phyloP scores from a whole-genome alignment of 495 filamentous ascomycete genomes.

The Talaromyces nanjingensis region DNA sequence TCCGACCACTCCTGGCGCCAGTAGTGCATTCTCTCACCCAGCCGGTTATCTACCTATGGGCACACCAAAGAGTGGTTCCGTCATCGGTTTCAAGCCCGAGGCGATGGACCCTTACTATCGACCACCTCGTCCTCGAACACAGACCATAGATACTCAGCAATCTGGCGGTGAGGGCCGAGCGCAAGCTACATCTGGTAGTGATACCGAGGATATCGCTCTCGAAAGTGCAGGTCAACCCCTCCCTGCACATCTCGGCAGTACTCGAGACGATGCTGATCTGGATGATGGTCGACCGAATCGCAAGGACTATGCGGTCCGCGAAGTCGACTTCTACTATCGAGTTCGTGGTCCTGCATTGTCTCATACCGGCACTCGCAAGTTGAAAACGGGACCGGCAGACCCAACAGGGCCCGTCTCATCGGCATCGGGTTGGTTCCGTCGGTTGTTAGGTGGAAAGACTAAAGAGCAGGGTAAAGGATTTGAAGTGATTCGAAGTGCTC shows the following conservation, averaged over 20 bases:
- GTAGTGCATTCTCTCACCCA: conserved; percentile 62
- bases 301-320: conserved; percentile 83
- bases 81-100: conserved; percentile 36
- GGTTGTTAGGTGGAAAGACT: conserved; percentile 69
- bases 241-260: conserved; percentile 42
- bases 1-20: conserved; percentile 59
- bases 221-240: conserved; percentile 33
- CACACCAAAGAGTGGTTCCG: conserved; percentile 35
- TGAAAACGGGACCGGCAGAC: conserved; percentile 92
- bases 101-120: conserved; percentile 74
- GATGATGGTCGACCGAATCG: conserved; percentile 45
- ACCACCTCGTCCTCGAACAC: conserved; percentile 63
- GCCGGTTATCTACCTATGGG: conserved; percentile 41
- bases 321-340: conserved; percentile 93
- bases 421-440: conserved; percentile 81
- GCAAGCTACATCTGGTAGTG: conserved; percentile 31
- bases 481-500: conserved; percentile 84
- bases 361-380: conserved; percentile 67
- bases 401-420: conserved; percentile 84
- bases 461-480: conserved; percentile 93
- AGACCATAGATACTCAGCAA: conserved; percentile 45
- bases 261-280: conserved; percentile 48
- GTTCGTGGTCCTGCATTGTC: conserved; percentile 85
- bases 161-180: conserved; percentile 33
- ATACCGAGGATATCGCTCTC: conserved; percentile 28